Base-by-base conservation (phyloP, 768 basidiomycete species). In the Tricholoma sp. region DNA sequence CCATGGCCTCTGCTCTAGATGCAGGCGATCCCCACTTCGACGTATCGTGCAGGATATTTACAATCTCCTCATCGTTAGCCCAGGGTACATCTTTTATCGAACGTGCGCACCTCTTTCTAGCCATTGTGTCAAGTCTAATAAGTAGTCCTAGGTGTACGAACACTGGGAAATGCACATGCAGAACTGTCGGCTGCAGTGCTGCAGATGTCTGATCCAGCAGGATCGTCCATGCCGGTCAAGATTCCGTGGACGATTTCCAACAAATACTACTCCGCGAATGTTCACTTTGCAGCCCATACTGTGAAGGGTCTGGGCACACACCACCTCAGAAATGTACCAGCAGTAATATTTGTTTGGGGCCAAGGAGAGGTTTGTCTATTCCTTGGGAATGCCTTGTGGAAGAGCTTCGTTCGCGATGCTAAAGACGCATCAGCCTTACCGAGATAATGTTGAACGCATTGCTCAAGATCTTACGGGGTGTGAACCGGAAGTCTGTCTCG, bases 201-300 rank as follows among this genome's bases (percentile, higher is more conserved):
- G 13, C 45, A n/a, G 31, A 31, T n/a, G 17, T 33, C 55, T 29
- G 48, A 60, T 37, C 42, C 54, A 9, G 28, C 58, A 34, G 64
- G 51, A 29, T 64, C 62, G 9, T 65, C 61, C n/a, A 57, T 57
- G 42, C 55, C 61, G 52, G 62, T 67, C 36, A 71, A 61, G 33
- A 70, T 89, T 32, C 85, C 86, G 9, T 92, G 89, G 89, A 87
- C 81, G 41, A 88, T 92, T 58, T 70, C 72, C 52, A 92, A 92
- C 74, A 86, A 82, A 67, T 94, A 94, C 70, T 94, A 93, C 72
- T 81, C 81, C 12, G 91, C 91, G 1, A 75, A 80, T 57, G 86
- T 94, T 6, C 82, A 84, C 58, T 91, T 93, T 65, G 72, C 82
- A 33, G 72, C 77, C 10, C 77, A 78, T 54, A 72, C 77, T 15